Evolutionary conservation across 2,329 filamentous ascomycete genomes (phyloP), one percentile per base, ranked within the genome.

Genomic region (Epicoccum nigrum): DNA sequence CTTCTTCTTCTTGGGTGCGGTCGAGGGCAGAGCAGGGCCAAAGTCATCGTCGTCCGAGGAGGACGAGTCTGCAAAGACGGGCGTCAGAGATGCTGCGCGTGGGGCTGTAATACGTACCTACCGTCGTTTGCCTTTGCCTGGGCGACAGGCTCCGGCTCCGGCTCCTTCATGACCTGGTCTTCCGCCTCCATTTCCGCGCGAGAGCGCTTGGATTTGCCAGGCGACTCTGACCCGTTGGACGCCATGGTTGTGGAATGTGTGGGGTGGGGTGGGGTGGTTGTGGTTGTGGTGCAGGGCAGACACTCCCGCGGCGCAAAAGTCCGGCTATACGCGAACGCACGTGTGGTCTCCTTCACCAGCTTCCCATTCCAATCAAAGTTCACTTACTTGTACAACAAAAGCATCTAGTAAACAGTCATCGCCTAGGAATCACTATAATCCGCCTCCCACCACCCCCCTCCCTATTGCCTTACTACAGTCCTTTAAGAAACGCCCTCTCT

Each of bases 1-100:
- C 58, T 90, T 87, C 78, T 96, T 97, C 82, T 95, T 96, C 79
- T 93, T 89, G 2, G 87, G 85, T 16, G 83, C 86, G 41, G 86
- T 83, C 2, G 91, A 88, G 34, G 94, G 93, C 23, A 97, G 83
- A 63, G 93, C 88, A 21, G 94, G 94, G 34, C 94, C 94, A 78
- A 97, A 94, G 70, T 96, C 92, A 76, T 97, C 92, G 53, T 79
- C 76, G 49, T 70, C 68, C 3, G 89, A 93, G 28, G 90, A 95
- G 65, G 83, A 85, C 45, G 84, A 85, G 19, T 68, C 61, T 70
- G 31, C 31, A 11, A 27, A n/a, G n/a, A n/a, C n/a, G n/a, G n/a
- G 21, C 35, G 50, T 64, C 34, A 64, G 62, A 19, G 4, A 31
- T 4, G 19, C 42, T 56, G 53, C 49, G 62, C 46, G 48, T 33